Base-by-base conservation (phyloP, 2,329 filamentous ascomycete species). In the Colletotrichum sojae region DNA sequence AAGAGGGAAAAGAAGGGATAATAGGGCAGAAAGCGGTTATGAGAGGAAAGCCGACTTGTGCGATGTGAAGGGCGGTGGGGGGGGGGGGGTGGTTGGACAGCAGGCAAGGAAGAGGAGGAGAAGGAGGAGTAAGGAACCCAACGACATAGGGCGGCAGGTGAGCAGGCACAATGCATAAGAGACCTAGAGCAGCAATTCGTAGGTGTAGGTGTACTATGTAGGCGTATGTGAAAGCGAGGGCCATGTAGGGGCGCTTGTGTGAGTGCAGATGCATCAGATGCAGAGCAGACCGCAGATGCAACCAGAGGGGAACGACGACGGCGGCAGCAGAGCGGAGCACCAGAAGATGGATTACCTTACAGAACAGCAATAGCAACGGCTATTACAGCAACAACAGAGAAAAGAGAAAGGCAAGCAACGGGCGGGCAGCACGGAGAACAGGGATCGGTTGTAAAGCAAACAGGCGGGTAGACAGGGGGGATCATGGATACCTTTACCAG, bases 191-290 rank as follows among this genome's bases (percentile, higher is more conserved):
- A 36, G 31, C 10, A 36, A 36, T 36, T 36, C 31, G 31, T 12
- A 43, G 10, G 40, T 43, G 12, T 16, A 12, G 9, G 13, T 43
- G 39, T 16, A 43, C 12, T 10, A 43, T 12, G 15, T 16, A 48
- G 51, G 31, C 36, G 59, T 51, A 45, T 48, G 51, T 12, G 57
- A n/a, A 51, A 27, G 43, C 48, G 58, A 31, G 52, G 60, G 57
- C 45, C 8, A 49, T 64, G 65, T 53, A 63, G 58, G 31, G 31
- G 31, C 31, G 31, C 31, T 36, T 36, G 51, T 51, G 43, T 43
- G 46, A 51, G 45, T 43, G 52, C 60, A 64, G 31, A 65, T 65
- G 66, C 66, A 68, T 61, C 40, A 45, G 53, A 40, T 54, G 54
- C 31, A 54, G 53, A 67, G 56, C 40, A 68, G 31, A 60, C 53